Percentiles rank a stretch among this genome's conserved stretches.
Evolutionary conservation across 139 green algal genomes (phyloP).

Genomic region (Astrephomene gubernaculifera): DNA sequence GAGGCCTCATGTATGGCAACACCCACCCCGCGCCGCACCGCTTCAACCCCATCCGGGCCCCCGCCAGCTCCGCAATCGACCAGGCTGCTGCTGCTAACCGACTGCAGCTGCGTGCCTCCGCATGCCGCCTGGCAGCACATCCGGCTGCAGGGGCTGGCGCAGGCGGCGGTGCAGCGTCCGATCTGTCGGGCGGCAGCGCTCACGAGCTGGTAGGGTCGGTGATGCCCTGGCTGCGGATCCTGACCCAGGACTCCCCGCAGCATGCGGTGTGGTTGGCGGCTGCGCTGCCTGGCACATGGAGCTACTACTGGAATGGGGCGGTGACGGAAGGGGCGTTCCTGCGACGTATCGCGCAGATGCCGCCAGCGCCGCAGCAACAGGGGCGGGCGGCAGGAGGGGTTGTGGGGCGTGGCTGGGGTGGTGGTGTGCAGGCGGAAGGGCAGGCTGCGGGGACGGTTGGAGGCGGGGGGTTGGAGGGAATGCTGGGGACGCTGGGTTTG

Average conservation of each 20-base stretch:
- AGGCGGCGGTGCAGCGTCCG: not conserved
- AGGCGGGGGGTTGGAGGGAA: not conserved
- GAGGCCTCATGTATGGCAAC: constrained; percentile 38
- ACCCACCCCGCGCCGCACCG: constrained; percentile 10
- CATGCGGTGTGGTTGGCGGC: constrained; percentile 6
- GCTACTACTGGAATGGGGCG: constrained; percentile 26
- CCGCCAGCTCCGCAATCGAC: constrained; percentile 11
- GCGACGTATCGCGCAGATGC: not conserved
- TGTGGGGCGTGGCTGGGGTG: not conserved
- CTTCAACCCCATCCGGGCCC: constrained; percentile 40
- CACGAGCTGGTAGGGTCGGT: not conserved
- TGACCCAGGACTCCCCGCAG: not conserved
- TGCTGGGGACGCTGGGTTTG: constrained; percentile 13
- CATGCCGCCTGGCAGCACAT: not conserved
- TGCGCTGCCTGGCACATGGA: constrained; percentile 26
- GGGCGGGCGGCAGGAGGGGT: not conserved
- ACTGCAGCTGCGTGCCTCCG: not conserved
- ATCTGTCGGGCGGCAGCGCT: not conserved
- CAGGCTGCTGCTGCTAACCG: constrained; percentile 16
- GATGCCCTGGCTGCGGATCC: constrained; percentile 22
- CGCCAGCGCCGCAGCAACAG: not conserved
- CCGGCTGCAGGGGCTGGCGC: not conserved
- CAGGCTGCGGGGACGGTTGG: not conserved
- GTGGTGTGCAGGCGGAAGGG: not conserved
- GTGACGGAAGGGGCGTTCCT: constrained; percentile 38